phyloP scores from a whole-genome alignment of 495 filamentous ascomycete species.

The Lentithecium fluviatile region DNA sequence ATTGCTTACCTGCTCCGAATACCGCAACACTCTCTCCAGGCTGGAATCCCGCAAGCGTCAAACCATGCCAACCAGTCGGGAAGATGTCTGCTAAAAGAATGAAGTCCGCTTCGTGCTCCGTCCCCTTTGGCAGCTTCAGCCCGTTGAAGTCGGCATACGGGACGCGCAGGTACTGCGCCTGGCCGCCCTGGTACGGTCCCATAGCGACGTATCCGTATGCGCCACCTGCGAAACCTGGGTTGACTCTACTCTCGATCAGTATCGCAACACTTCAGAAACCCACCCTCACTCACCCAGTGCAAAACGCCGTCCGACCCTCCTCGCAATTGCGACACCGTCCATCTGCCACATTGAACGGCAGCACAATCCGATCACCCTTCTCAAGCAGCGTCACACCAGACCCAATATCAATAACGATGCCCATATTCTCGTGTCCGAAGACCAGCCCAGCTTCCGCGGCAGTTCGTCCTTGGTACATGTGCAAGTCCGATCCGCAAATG shows the following conservation, averaged over 20 bases:
- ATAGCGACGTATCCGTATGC: slow-evolving; percentile 63
- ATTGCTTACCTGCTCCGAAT: slow-evolving; percentile 39
- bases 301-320: slow-evolving; percentile 58
- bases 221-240: slow-evolving; percentile 59
- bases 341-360: slow-evolving; percentile 61
- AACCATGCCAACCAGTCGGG: slow-evolving; percentile 60
- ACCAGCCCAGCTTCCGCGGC: slow-evolving; percentile 34
- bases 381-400: slow-evolving; percentile 47
- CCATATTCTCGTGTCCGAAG: slow-evolving; percentile 60
- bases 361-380: slow-evolving; percentile 50
- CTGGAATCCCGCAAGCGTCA: slow-evolving; percentile 55
- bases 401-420: slow-evolving; percentile 50
- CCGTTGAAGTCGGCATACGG: slow-evolving; percentile 61
- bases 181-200: slow-evolving; percentile 56
- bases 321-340: slow-evolving; percentile 60
- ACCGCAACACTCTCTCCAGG: slow-evolving; percentile 57
- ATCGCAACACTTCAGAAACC: neutral
- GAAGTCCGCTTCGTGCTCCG: slow-evolving; percentile 43
- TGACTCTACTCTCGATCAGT: slow-evolving; percentile 45
- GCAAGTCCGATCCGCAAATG: slow-evolving; percentile 53
- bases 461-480: slow-evolving; percentile 53
- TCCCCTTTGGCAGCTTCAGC: slow-evolving; percentile 45
- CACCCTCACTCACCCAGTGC: slow-evolving; percentile 39
- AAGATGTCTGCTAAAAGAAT: slow-evolving; percentile 54
- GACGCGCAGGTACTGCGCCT: slow-evolving; percentile 56